phyloP scores from a whole-genome alignment of 495 filamentous ascomycete genomes.

The Schizothecium vesticola region DNA sequence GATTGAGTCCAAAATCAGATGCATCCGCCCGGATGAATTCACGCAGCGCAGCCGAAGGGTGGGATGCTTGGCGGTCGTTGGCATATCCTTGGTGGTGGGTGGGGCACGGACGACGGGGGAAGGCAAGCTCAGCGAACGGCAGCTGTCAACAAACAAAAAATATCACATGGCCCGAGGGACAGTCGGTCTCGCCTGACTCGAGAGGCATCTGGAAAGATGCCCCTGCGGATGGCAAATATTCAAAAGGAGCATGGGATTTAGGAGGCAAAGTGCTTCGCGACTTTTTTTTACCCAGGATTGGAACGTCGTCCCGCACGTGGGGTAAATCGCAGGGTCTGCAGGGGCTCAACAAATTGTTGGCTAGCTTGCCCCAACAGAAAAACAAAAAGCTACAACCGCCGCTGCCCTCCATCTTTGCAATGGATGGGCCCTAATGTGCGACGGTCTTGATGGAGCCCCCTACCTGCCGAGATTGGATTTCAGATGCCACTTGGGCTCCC shows the following conservation, averaged over 20 bases:
- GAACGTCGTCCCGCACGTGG: constrained; percentile 1
- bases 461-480: neutral
- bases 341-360: constrained; percentile 14
- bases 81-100: neutral
- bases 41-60: neutral
- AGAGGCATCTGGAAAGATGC: neutral
- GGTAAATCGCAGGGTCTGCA: neutral
- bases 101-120: neutral
- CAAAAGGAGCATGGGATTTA: neutral
- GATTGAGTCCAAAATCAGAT: neutral
- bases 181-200: too few relatives aligned
- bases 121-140: neutral
- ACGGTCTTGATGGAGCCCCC: neutral
- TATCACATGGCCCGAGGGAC: neutral
- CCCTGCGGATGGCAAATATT: neutral
- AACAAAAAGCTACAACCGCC: neutral
- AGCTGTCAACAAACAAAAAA: neutral
- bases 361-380: constrained; percentile 17
- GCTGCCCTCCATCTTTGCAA: neutral
- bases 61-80: neutral
- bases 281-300: neutral
- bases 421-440: neutral
- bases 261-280: neutral
- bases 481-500: neutral
- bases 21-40: neutral